Base-by-base conservation (phyloP, 169 alveolate species). In the Plasmodium reichenowi region DNA sequence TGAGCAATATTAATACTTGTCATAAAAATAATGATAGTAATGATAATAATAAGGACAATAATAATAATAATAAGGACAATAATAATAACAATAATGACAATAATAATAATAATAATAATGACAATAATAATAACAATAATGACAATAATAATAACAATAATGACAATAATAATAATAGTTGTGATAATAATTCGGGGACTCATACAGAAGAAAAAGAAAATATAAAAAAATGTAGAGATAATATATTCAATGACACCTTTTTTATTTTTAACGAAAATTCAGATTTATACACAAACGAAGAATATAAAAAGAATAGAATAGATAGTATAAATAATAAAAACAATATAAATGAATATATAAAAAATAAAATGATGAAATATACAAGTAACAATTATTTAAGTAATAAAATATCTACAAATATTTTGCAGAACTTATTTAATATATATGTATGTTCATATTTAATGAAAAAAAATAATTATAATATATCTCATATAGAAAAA, bases 221-320 rank as follows among this genome's bases (percentile, higher is more conserved):
- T 26, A 32, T 54, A 72, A 54, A 17, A 3, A 56, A 24, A 72
- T 3, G 20, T 22, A 2, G 17, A 45, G 90, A 80, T 64, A 17
- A 22, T 50, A n/a, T 71, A 13, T 86, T 67, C 54, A 72, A 72
- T 64, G 92, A 86, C 12, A 24, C 68, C 2, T 64, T 86, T 32
- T 86, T 86, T 52, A 29, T 86, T 29, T 86, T 86, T 32, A 86
- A 86, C 24, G 92, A 86, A 10, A 70, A 86, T 22, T 60, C 92
- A 0, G 92, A 86, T 70, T 60, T 86, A 86, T 86, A 86, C 54
- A 86, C 86, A 22, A n/a, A 70, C 17, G 87, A 86, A 38, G 91
- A 83, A 20, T 83, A 22, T 22, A 83, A 70, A 68, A 54, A 29
- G 50, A 72, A 47, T 17, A 83, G 47, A 62, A 15, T 83, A 13